A percentile compares a stretch with the other conserved stretches of the same genome.
Evolutionary conservation across 108 stramenopile species (phyloP).

Genomic region (Cylindrotheca fusiformis): DNA sequence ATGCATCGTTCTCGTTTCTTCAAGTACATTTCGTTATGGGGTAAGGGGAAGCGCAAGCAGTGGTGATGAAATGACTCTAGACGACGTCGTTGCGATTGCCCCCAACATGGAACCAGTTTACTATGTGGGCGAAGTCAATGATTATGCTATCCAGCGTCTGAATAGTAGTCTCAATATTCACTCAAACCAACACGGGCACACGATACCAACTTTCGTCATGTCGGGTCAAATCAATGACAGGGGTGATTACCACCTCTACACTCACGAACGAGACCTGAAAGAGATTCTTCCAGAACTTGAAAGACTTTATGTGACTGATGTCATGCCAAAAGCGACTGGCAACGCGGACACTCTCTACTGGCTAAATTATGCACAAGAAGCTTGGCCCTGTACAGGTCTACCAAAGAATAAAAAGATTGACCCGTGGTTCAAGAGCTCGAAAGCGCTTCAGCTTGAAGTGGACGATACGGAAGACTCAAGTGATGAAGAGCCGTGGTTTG

Average conservation of each 20-base stretch:
- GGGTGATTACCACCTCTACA: slow-evolving; percentile 25
- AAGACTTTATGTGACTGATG: slow-evolving; percentile 10
- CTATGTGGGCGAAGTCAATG: slow-evolving; percentile 27
- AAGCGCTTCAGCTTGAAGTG: slow-evolving; percentile 25
- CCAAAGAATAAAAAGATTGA: slow-evolving; percentile 2
- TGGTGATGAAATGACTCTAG: slow-evolving; percentile 43
- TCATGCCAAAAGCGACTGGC: slow-evolving; percentile 3
- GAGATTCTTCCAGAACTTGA: slow-evolving; percentile 21
- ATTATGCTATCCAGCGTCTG: slow-evolving; percentile 30
- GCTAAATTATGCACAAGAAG: slow-evolving; percentile 26
- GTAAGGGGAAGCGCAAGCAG: slow-evolving; percentile 27
- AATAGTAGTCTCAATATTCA: slow-evolving; percentile 17
- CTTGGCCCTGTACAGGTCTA: slow-evolving; percentile 16
- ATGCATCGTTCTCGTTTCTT: slow-evolving; percentile 26
- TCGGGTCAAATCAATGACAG: slow-evolving; percentile 16
- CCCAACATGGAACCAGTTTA: slow-evolving; percentile 61
- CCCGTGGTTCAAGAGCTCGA: slow-evolving; percentile 23
- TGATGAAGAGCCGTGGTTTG: slow-evolving; percentile 8
- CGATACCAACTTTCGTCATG: slow-evolving; percentile 21
- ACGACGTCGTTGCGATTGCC: slow-evolving; percentile 53
- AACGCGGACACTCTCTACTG: slow-evolving; percentile 23
- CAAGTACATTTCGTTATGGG: slow-evolving; percentile 44
- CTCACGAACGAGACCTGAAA: slow-evolving; percentile 23
- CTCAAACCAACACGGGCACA: slow-evolving; percentile 12
- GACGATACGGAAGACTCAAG: neutral